Base-by-base conservation (phyloP, 345 rosid species). In the Bruguiera gymnorhiza region DNA sequence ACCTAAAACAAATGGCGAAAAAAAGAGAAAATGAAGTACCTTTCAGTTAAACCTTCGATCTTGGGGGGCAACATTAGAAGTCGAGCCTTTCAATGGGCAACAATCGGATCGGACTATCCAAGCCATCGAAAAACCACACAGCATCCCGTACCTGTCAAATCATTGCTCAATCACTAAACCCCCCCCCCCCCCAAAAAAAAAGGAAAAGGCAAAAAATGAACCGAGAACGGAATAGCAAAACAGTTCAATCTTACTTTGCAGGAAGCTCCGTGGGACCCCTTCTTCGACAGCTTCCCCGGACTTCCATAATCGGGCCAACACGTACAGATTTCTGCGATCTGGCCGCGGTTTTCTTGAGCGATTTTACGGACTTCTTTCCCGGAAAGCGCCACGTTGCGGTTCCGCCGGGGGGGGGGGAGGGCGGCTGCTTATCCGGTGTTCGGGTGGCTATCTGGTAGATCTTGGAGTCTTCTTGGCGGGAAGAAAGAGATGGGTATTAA, bases 121-220 rank as follows among this genome's bases (percentile, higher is more conserved):
- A 24, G 24, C 24, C 24, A 24, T 24, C 24, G 24, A 24, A 24
- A 24, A 24, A 24, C 24, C 82, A 0, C 73, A 81, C 84, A 89
- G 52, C 36, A 71, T 84, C 74, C 83, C 88, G 39, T 83, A 85
- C 72, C 97, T 94, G 75, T 51, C 3, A 29, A 59, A 54, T 16
- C 64, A 6, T 1, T 21, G 53, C 36, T 46, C 60, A 57, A 67
- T 21, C 32, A 46, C 19, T 16, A 27, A 48, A 24, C 3, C 20
- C 20, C 5, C 56, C 24, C 24, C 23, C 23, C 23, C 23, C 23
- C 23, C 23, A 23, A 24, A 18, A 32, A 32, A 32, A 32, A 32
- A 4, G 0, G 36, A 32, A 32, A 32, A 4, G 36, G 36, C 0
- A 0, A 32, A 32, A 32, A 6, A 32, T 27, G 29, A 32, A 32